These are phyloP conservation scores for Citrullus colocynthis DNA, from an alignment of 306 rosid genomes.

Conservation along the genomic window DNA sequence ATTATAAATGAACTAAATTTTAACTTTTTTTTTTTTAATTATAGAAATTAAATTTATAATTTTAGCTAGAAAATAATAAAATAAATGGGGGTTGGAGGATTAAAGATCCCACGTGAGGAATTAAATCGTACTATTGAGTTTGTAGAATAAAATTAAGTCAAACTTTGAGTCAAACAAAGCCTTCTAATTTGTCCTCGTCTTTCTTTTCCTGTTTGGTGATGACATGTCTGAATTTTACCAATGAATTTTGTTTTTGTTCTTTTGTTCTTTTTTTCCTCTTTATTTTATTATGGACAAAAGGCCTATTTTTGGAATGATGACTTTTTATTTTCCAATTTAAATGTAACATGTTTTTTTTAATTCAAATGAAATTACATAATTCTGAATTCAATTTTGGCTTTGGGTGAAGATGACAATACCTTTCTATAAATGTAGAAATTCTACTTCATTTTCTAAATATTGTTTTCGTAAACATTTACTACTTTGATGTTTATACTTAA, in stretches of 20 bases:
- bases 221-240: neutral
- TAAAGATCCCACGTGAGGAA: neutral
- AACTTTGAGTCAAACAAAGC: neutral
- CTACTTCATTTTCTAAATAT: neutral
- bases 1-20: too few species aligned
- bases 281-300: too few species aligned
- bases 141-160: neutral
- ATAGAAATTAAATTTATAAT: too few species aligned
- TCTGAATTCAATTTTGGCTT: neutral
- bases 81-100: neutral
- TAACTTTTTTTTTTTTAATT: too few species aligned
- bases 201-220: neutral
- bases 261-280: neutral
- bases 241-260: neutral
- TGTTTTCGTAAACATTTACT: neutral
- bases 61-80: too few species aligned
- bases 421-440: neutral
- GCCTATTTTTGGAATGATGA: neutral
- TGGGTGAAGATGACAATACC: neutral
- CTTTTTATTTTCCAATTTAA: neutral
- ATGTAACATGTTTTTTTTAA: neutral
- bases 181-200: neutral
- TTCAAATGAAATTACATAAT: neutral
- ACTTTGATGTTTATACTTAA: too few species aligned
- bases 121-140: neutral